Evolutionary conservation across 2,329 filamentous ascomycete species (phyloP), one percentile per base, ranked within the genome.

Genomic region (Pleurostoma richardsiae): DNA sequence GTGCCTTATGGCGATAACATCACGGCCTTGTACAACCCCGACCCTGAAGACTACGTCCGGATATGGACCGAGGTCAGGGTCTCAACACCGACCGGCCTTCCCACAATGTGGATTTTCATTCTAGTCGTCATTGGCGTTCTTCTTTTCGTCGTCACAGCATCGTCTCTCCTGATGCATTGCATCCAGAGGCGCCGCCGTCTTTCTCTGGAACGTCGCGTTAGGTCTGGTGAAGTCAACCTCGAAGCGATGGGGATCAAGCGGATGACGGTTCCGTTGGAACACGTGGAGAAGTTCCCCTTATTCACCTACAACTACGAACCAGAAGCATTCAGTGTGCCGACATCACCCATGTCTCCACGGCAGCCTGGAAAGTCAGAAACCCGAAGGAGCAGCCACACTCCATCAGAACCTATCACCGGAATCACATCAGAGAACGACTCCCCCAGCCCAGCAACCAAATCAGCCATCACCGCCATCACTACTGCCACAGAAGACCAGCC

Each of bases 201-300:
- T 28, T 74, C 74, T 2, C 70, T 97, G 8, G 80, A 82, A 43
- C 77, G 80, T 42, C 82, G 90, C 10, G 85, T 96, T 11, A 75
- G 81, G 48, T 76, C 74, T 6, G 91, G 92, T 44, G 87, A 96
- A 55, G 83, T 95, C 26, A 88, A 96, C 59, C 73, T 96, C 3
- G 91, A 96, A 65, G 83, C 82, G 3, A 76, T 96, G 54, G 91
- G 90, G 2, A 88, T 96, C 55, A 92, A 89, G 59, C 80, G 86
- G 10, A 68, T 96, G 28, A 88, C 81, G 3, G 88, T 96, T 0
- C 90, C 92, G 1, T 71, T 77, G 41, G 69, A 82, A 6, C 73
- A 90, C 38, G 75, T 97, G 28, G 77, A 87, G 42, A 77, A 77
- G 26, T 85, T 96, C 57, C 89, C 90, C 1, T 66, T 92, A 2